Conservation (phyloP, 2,329 filamentous ascomycete genomes). For the Verticillium nonalfalfae region DNA sequence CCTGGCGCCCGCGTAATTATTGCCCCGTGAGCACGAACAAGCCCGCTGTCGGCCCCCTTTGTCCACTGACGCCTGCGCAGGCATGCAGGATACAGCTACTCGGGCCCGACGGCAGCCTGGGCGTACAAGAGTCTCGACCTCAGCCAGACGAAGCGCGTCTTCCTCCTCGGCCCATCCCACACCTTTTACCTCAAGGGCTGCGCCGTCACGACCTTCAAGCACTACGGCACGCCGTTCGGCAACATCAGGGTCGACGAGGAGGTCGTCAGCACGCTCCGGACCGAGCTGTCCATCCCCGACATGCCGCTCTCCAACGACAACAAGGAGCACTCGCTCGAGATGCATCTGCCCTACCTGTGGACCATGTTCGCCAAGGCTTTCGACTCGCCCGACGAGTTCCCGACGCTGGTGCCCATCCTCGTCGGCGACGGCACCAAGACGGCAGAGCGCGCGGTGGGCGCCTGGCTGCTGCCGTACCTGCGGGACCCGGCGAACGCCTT, state of each 20-base stretch:
- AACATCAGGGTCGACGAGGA: constrained; percentile 58
- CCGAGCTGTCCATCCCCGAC: constrained; percentile 29
- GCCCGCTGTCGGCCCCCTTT: neutral
- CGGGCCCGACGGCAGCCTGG: constrained; percentile 86
- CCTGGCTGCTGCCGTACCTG: constrained; percentile 71
- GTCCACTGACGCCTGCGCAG: constrained; percentile 37
- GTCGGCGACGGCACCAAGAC: constrained; percentile 65
- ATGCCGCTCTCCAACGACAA: constrained; percentile 67
- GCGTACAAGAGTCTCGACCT: constrained; percentile 88
- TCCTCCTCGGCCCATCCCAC: constrained; percentile 89
- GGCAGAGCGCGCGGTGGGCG: constrained; percentile 63
- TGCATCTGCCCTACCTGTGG: constrained; percentile 93
- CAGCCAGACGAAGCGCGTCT: constrained; percentile 75
- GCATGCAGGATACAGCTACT: constrained; percentile 91
- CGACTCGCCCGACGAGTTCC: constrained; percentile 48
- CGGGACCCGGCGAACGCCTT: constrained; percentile 71
- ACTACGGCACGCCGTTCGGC: constrained; percentile 71
- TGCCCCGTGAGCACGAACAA: constrained; percentile 7
- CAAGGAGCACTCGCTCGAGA: constrained; percentile 88
- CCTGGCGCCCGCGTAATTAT: constrained; percentile 67
- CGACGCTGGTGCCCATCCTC: constrained; percentile 77
- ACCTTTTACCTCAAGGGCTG: constrained; percentile 73
- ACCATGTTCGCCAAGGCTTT: constrained; percentile 57
- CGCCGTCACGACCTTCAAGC: constrained; percentile 65
- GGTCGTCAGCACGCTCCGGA: constrained; percentile 43